Conservation (phyloP, 2,329 filamentous ascomycete genomes). For the Thermomyces lanuginosus region DNA sequence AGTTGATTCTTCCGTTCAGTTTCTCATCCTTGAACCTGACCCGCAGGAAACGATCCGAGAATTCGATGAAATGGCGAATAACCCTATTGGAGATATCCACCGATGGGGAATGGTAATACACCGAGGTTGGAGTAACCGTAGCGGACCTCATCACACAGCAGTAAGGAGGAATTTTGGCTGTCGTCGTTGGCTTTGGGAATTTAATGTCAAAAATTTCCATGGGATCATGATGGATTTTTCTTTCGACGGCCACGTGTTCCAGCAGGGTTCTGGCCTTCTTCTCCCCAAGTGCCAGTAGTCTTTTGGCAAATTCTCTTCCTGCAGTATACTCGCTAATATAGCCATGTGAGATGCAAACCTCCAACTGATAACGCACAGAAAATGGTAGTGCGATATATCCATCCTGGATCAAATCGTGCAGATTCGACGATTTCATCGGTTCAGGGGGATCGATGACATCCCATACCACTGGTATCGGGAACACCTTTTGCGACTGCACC, state of each 20-base stretch:
- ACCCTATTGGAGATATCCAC: slow-evolving; percentile 83
- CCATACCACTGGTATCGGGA: slow-evolving; percentile 17
- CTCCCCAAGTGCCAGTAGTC: slow-evolving; percentile 37
- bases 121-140: slow-evolving; percentile 65
- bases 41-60: slow-evolving; percentile 67
- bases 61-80: slow-evolving; percentile 51
- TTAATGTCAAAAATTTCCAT: slow-evolving; percentile 51
- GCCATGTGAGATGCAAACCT: slow-evolving; percentile 76
- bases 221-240: slow-evolving; percentile 48
- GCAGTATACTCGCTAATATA: slow-evolving; percentile 63
- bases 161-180: slow-evolving; percentile 47
- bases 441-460: slow-evolving; percentile 23
- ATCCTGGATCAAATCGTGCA: slow-evolving; percentile 19
- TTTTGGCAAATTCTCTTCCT: slow-evolving; percentile 47
- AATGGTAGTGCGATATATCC: slow-evolving; percentile 42
- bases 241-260: slow-evolving; percentile 54
- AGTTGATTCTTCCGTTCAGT: slow-evolving; percentile 42
- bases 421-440: slow-evolving; percentile 15
- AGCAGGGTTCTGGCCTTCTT: slow-evolving; percentile 48
- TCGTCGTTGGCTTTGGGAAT: slow-evolving; percentile 30
- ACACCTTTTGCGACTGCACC: slow-evolving; percentile 27
- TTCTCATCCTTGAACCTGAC: slow-evolving; percentile 82
- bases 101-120: slow-evolving; percentile 60
- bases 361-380: slow-evolving; percentile 70
- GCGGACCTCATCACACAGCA: slow-evolving; percentile 63